Conservation (phyloP, 805 yeast species). For the Zygosaccharomyces bailii region DNA sequence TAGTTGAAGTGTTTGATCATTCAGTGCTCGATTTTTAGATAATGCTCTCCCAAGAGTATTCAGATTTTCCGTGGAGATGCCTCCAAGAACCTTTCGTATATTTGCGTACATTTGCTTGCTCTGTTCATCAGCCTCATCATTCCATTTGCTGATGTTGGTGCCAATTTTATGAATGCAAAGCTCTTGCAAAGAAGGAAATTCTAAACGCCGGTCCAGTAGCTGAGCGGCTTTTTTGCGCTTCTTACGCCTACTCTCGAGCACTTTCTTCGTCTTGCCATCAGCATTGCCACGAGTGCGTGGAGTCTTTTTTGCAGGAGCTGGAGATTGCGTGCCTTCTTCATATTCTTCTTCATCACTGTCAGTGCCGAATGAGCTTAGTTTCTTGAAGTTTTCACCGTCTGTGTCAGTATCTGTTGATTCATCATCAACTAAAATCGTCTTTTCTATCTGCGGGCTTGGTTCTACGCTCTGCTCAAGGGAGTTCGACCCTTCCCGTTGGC, state of each 20-base stretch:
- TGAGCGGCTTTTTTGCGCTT: conserved; percentile 83
- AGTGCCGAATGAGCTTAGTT: conserved; percentile 11
- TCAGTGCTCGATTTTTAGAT: conserved; percentile 76
- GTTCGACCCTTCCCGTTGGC: conserved; percentile 10
- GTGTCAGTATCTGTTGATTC: conserved; percentile 18
- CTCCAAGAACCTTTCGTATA: conserved; percentile 71
- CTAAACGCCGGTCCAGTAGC: conserved; percentile 65
- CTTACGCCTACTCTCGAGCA: conserved; percentile 59
- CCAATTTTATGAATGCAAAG: conserved; percentile 68
- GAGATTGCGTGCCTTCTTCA: conserved; percentile 8
- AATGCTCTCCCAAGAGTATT: conserved; percentile 71
- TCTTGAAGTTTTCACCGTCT: conserved; percentile 11
- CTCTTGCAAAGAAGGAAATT: conserved; percentile 72
- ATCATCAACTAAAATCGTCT: conserved; percentile 6
- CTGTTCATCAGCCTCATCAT: conserved; percentile 19
- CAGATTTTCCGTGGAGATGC: conserved; percentile 71
- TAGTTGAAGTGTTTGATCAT: conserved; percentile 65
- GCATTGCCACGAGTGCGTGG: conserved; percentile 1
- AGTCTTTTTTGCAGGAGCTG: neutral
- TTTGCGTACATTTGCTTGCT: conserved; percentile 18
- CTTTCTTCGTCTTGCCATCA: conserved; percentile 22
- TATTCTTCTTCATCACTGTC: conserved; percentile 28
- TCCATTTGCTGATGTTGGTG: conserved; percentile 35
- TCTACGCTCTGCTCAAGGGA: neutral
- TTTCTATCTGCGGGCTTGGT: conserved; percentile 1